Evolutionary conservation across 2,329 filamentous ascomycete genomes (phyloP), one percentile per base, ranked within the genome.

Genomic region (Xenoacremonium recifei): DNA sequence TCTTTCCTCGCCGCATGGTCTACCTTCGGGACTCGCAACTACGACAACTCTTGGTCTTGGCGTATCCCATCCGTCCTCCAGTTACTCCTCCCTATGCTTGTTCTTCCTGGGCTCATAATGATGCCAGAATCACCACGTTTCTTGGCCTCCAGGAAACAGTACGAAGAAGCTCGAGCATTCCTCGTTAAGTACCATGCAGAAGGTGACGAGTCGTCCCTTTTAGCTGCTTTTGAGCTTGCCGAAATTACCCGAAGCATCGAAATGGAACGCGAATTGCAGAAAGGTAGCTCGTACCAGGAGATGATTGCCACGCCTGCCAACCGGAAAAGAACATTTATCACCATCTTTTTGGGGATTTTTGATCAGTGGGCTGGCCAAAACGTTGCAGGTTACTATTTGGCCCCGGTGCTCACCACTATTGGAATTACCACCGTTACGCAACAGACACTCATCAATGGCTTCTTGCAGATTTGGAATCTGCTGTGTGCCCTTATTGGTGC

Each of bases 391-490:
- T 68, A 67, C 38, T 68, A 67, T 40, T 57, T 69, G 3, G 61
- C 65, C 4, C 54, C 60, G 1, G 65, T 69, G 51, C 54, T 70
- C 6, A 55, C 60, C 10, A 59, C 60, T 5, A 55, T 68, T 12
- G 66, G 65, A 1, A 63, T 70, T 12, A 65, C 57, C 6, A 58
- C 63, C 15, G 63, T 61, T 3, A 57, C 65, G 25, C 65, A 64
- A 1, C 65, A 68, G n/a, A 50, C 45, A 1, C 45, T 42, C 12
- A 50, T 51, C n/a, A 50, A 34, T 17, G 49, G 45, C 3, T 39
- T 48, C 40, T 44, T 68, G 12, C 67, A 68, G 34, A 55, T 67
- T 2, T 56, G 41, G 38, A 51, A 51, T 29, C 21, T 61, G 11
- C 59, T 68, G 13, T 57, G 65, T 16, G 66, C 63, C 33, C 51